Evolutionary conservation across 2,329 filamentous ascomycete genomes (phyloP), one percentile per base, ranked within the genome.

Genomic region (Trichoderma sp.): DNA sequence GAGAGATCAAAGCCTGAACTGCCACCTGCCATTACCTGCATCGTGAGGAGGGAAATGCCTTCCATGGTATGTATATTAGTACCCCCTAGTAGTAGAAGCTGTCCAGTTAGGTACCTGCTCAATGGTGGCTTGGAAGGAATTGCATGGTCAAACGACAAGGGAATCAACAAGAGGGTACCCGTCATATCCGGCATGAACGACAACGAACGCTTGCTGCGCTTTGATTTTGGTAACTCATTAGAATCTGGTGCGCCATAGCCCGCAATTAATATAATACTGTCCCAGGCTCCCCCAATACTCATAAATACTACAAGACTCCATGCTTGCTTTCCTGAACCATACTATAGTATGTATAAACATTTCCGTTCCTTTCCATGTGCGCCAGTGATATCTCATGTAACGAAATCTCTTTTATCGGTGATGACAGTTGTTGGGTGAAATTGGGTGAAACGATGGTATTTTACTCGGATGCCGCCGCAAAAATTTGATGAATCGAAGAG

Each of bases 281-380:
- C 35, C 35, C 41, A 63, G 59, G 38, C n/a, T 63, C 56, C 27
- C n/a, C 33, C 38, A 56, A 73, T 29, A 65, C 60, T 73, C 45
- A 24, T 65, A 29, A 73, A 38, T 33, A 73, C 68, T 72, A 73
- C 41, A 73, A 53, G 60, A 73, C 71, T 64, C 60, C 71, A 38
- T 65, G 71, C 71, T 73, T 31, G 71, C 71, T 73, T 73, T 56
- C 71, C 69, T 27, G 41, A 73, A 31, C 71, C 41, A 56, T 24
- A 31, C 29, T 56, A 14, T 35, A 63, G n/a, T 21, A 35, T 9
- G 31, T 63, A 73, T 73, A 65, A 38, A 64, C 59, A 65, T 27
- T 72, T 31, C 38, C 41, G 38, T 65, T 73, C 60, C 41, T 27
- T 72, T 64, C 41, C 71, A 29, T 73, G 33, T 73, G 71, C 71